Percentiles rank a stretch among this genome's conserved stretches.
These are phyloP conservation scores for Wickerhamiella alocasiicola DNA, from an alignment of 805 yeast species.

Conservation along the genomic window DNA sequence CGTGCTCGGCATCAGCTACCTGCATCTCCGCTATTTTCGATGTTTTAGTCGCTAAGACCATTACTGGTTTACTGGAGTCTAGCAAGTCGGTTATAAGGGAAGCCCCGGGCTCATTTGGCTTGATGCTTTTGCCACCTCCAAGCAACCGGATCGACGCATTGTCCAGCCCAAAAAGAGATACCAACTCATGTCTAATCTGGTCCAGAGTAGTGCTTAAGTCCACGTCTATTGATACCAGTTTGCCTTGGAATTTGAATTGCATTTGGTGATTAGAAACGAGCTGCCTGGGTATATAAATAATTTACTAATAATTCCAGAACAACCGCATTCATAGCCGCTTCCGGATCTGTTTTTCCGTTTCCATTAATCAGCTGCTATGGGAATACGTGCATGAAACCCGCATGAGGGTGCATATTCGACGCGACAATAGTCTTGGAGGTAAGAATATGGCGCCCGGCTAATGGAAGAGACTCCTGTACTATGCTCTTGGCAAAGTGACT, in stretches of 20 bases:
- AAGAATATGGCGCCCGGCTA: too few species aligned
- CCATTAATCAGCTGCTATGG: too few species aligned
- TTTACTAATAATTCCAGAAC: too few species aligned
- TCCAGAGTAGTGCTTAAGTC: neutral
- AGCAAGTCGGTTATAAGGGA: neutral
- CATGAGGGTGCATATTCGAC: too few species aligned
- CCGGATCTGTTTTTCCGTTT: too few species aligned
- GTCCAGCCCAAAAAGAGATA: neutral
- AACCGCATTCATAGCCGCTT: too few species aligned
- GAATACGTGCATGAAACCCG: too few species aligned
- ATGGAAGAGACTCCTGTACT: too few species aligned
- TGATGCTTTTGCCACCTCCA: slow-evolving; percentile 8
- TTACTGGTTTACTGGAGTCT: slow-evolving; percentile 1
- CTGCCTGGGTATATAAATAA: too few species aligned
- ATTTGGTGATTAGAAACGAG: too few species aligned
- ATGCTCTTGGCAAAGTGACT: too few species aligned
- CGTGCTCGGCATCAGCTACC: slow-evolving; percentile 19
- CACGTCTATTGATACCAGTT: neutral
- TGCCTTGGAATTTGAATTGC: slow-evolving; percentile 6
- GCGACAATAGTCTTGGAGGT: too few species aligned
- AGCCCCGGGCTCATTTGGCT: neutral
- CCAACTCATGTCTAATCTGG: neutral
- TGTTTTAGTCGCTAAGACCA: slow-evolving; percentile 26
- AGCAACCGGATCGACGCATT: slow-evolving; percentile 1
- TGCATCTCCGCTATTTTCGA: slow-evolving; percentile 20